Base-by-base conservation (phyloP, 202 grass and related monocot genomes). In the Zoysia matrella region DNA sequence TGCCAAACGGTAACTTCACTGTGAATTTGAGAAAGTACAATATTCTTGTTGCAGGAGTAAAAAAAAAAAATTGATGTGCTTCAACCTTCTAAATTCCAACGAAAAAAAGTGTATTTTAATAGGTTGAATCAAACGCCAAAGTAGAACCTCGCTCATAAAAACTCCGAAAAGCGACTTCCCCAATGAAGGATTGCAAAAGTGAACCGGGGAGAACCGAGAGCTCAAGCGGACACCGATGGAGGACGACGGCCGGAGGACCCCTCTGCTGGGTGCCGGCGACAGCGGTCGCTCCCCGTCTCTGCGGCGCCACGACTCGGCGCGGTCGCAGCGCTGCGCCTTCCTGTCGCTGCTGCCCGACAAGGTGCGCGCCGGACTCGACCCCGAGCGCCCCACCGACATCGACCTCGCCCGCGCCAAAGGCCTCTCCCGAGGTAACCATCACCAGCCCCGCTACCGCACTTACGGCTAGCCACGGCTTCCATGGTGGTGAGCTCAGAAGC, bases 261-360 rank as follows among this genome's bases (percentile, higher is more conserved):
- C 95, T 50, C 82, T 98, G 74, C 84, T 98, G 36, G 70, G 53
- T 0, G 52, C 60, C 22, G 22, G 52, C 45, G 52, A 4, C 67
- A 77, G 78, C 47, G 47, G 49, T 5, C 44, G 77, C 7, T 1
- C 60, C 41, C 82, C 80, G 50, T 85, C 81, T 4, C 55, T 73
- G 42, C 75, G 76, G 47, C 86, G 92, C 13, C 84, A 63, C 47
- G 83, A 89, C 52, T 94, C 95, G 44, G 95, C 84, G 52, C 84
- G 72, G 47, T 91, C 90, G 68, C 88, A 94, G 51, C 89, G 92
- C 62, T 76, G 88, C 76, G 84, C 80, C 40, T 97, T 97, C 86
- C 80, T 94, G n/a, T 54, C 88, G 44, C 80, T 74, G 68, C 79
- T 97, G 71, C 94, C 94, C 13, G 88, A 89, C 74, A 94, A 97